A percentile compares a stretch with the other conserved stretches of the same genome.
Conservation (phyloP, 305 asterid genomes). For the Fraxinus albicans region DNA sequence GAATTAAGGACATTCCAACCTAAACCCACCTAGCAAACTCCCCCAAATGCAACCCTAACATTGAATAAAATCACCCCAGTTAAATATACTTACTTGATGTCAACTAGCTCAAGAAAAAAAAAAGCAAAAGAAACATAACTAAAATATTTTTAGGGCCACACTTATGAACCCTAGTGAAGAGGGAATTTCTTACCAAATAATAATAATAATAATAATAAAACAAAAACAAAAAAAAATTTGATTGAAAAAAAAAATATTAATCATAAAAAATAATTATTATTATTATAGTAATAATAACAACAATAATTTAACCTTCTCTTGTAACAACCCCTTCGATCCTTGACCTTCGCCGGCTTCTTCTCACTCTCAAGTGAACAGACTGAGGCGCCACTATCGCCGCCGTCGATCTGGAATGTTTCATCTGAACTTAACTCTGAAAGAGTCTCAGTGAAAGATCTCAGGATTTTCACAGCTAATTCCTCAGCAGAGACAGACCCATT, state of each 20-base stretch:
- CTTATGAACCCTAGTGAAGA: neutral
- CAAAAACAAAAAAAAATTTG: too few relatives aligned
- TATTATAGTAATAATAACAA: neutral
- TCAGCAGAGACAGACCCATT: slow-evolving; percentile 27
- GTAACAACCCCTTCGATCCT: slow-evolving; percentile 70
- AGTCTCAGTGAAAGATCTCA: slow-evolving; percentile 43
- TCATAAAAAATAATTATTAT: neutral
- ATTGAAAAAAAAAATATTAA: neutral
- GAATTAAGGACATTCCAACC: neutral
- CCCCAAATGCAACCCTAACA: neutral
- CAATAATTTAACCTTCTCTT: slow-evolving; percentile 58
- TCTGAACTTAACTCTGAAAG: slow-evolving; percentile 33
- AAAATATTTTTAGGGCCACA: neutral
- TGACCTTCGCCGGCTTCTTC: slow-evolving; percentile 35
- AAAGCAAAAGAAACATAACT: neutral
- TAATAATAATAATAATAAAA: too few relatives aligned
- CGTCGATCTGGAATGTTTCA: slow-evolving; percentile 39
- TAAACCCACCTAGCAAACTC: neutral
- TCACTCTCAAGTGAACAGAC: slow-evolving; percentile 25
- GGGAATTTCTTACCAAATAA: neutral
- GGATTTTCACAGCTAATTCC: slow-evolving; percentile 37
- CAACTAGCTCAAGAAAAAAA: neutral
- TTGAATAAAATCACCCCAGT: neutral
- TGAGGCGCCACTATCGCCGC: slow-evolving; percentile 32
- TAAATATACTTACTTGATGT: neutral